Base-by-base conservation (phyloP, 441 rosid species). In the Arabidopsis lyrata region DNA sequence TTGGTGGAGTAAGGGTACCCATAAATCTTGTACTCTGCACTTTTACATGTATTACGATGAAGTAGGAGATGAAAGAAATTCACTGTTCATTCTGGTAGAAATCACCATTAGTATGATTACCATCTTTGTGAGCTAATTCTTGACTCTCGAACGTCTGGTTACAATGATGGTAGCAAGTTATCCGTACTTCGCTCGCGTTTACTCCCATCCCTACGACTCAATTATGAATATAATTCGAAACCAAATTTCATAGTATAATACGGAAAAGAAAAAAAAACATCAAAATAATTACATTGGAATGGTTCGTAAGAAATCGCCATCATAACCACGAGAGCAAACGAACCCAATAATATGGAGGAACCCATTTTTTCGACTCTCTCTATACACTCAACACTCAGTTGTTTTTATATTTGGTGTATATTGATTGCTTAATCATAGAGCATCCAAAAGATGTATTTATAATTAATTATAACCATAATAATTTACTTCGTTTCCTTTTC, bases 1-100 rank as follows among this genome's bases (percentile, higher is more conserved):
- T 81, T 74, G 1, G 87, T 42, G 15, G 93, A 91, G 80, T 74
- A 64, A 35, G 86, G 79, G 11, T 76, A 44, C 57, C 91, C 93
- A 45, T 90, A 59, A 54, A 90, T 49, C 80, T 86, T 90, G 27
- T 80, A 73, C 32, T 53, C 73, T 66, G 72, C 42, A 50, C 14
- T 45, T 45, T 45, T n/a, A 14, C 49, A 45, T 45, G 8, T 4
- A 44, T 1, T 1, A n/a, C 18, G 16, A 27, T 27, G 31, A 27
- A 27, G 31, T 2, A 44, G 48, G 8, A n/a, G 48, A 1, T 5
- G 18, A 14, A 6, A 2, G 5, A 44, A 44, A 44, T 6, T 22
- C 22, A 1, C 22, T 22, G 22, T 22, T 22, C 22, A 22, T 22
- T 22, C 22, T 22, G 20, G 20, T 22, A 22, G 22, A 20, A 20